Evolutionary conservation across 176 grass and related monocot species (phyloP), one percentile per base, ranked within the genome.

Genomic region (Triticum dicoccoides): DNA sequence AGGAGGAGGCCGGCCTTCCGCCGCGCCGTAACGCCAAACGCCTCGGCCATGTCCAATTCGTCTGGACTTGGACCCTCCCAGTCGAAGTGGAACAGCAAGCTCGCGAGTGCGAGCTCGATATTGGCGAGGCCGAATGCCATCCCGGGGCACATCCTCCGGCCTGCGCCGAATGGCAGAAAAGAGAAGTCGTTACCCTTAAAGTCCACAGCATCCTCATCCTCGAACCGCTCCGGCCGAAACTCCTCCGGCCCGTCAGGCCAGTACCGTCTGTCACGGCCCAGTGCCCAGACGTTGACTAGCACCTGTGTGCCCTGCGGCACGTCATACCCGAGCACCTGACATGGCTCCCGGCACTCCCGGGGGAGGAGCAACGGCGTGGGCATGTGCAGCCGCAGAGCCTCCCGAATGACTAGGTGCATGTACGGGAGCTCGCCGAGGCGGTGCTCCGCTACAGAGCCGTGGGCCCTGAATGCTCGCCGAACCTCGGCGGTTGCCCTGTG

Each of bases 41-140:
- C 82, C 44, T 84, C 87, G 4, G 56, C 18, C 82, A 89, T 89
- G 33, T 89, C 82, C 8, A 89, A 18, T 82, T 80, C 11, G 0
- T 15, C 7, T 4, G 76, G 76, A 0, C 11, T 41, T 80, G 82
- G 76, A 15, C 10, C 82, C 67, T 80, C 67, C 89, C 85, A 87
- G 62, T 91, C 85, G 29, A 91, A 91, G 80, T 91, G 81, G 27
- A 84, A 80, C 4, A 91, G 75, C 23, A 91, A 34, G 45, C 80
- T 35, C 0, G 84, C 89, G 17, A 90, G 79, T 29, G 84, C 73
- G 54, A 90, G 74, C 84, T 87, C 89, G 3, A 87, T 65, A 9
- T 86, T 87, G 18, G 88, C 79, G 2, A 90, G 72, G 20, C 83
- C 88, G 25, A 90, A 90, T 14, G 21, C 1, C 84, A 47, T 47